Evolutionary conservation across 441 rosid genomes (phyloP), one percentile per base, ranked within the genome.

Genomic region (Bruguiera hainesii): DNA sequence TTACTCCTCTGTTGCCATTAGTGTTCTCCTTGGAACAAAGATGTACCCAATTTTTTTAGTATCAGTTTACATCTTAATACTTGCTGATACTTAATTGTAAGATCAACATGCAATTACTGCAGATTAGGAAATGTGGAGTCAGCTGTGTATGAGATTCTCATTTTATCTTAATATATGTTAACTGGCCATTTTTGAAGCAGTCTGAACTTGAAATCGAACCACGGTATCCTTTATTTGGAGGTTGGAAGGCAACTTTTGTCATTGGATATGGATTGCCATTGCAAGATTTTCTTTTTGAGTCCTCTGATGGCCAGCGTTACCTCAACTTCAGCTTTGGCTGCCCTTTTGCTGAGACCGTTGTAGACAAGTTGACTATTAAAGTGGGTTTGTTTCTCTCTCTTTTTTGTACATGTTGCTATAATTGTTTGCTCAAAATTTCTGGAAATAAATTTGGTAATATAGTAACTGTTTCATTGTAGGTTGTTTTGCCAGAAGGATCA

Each of bases 151-250:
- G 42, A 42, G 26, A 2, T 62, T 30, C 35, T 28, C 50, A 35
- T 65, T 69, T 72, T 11, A 48, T 58, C 23, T 18, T 65, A 29
- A 10, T 64, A 28, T 59, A n/a, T 63, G 28, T 71, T 70, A 68
- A 67, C 73, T 63, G 64, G 20, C 62, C 19, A n/a, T 65, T 46
- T 66, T 72, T 67, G 82, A 23, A 39, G 80, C 97, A 93, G 98
- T 90, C 98, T 39, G 98, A 96, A 75, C 97, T 92, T 72, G 97
- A 96, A 84, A 80, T 93, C 61, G 96, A 93, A 75, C 98, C 98
- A 4, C 87, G 97, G 3, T 93, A 93, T 83, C 99, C 99, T 59
- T 78, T 96, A 75, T 89, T 96, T 83, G 99, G 99, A 79, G 98
- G 98, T 64, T 96, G 99, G 99, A 89, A 85, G 75, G 84, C 97